These are phyloP conservation scores for Verticillium tricorpus DNA, from an alignment of 2,329 filamentous ascomycete species.

Conservation along the genomic window DNA sequence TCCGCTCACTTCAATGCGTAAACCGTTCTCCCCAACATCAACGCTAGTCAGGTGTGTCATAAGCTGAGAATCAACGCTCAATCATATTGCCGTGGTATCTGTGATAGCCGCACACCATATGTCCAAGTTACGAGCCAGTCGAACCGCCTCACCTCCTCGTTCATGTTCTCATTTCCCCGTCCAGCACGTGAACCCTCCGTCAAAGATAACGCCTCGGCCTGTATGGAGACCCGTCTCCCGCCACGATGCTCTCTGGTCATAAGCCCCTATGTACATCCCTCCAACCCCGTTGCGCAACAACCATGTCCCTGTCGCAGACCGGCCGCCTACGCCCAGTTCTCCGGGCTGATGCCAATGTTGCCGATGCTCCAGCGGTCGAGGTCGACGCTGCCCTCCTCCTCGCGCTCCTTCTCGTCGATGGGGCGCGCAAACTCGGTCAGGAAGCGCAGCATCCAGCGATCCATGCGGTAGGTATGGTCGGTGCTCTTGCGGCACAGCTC, in stretches of 20 bases:
- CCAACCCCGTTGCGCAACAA: neutral
- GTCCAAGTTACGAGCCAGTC: neutral
- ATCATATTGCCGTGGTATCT: neutral
- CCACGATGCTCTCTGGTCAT: neutral
- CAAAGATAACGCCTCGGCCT: neutral
- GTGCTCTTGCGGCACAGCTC: slow-evolving; percentile 31
- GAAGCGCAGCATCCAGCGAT: slow-evolving; percentile 37
- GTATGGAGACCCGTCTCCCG: too few relatives aligned
- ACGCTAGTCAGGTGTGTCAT: too few relatives aligned
- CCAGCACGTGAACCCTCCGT: neutral
- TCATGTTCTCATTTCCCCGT: neutral
- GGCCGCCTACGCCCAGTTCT: slow-evolving; percentile 10
- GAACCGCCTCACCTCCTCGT: neutral
- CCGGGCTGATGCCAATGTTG: slow-evolving; percentile 14
- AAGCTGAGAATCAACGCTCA: neutral
- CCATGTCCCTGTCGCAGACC: too few relatives aligned
- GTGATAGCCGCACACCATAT: neutral
- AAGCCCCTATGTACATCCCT: neutral
- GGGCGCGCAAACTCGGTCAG: slow-evolving; percentile 24
- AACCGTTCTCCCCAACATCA: too few relatives aligned
- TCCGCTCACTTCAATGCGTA: too few relatives aligned
- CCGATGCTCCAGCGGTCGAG: slow-evolving; percentile 13
- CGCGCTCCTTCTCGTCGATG: slow-evolving; percentile 22
- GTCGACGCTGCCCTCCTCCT: slow-evolving; percentile 10
- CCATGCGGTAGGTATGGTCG: slow-evolving; percentile 32